phyloP scores from a whole-genome alignment of 345 rosid species.

The Passiflora organensis region DNA sequence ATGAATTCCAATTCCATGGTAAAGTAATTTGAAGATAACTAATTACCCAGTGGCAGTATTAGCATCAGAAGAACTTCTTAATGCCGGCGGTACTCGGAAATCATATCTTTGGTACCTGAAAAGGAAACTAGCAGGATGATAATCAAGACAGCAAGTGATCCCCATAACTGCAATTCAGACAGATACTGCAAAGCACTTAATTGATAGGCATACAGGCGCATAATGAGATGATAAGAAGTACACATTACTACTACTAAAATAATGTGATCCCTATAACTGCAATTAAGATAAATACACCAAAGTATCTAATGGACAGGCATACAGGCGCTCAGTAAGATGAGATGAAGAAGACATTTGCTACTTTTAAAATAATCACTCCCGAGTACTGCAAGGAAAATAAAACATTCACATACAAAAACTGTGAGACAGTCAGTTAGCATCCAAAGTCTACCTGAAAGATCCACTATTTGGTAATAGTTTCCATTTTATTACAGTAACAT shows the following conservation, averaged over 20 bases:
- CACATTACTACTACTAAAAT: too few species aligned
- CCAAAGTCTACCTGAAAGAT: too few species aligned
- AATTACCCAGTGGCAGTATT: slow-evolving; percentile 46
- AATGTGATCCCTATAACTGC: not conserved
- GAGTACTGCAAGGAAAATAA: too few species aligned
- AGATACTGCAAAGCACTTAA: not conserved
- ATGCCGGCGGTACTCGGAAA: slow-evolving; percentile 74
- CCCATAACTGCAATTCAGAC: not conserved
- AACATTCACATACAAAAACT: not conserved
- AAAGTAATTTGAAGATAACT: slow-evolving; percentile 5
- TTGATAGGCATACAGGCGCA: not conserved
- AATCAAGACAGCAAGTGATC: not conserved
- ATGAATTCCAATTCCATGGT: not conserved
- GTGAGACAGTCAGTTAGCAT: not conserved
- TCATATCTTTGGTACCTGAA: slow-evolving; percentile 83
- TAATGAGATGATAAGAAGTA: too few species aligned
- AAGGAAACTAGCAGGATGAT: slow-evolving; percentile 15
- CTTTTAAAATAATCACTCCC: too few species aligned
- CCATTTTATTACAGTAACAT: too few species aligned
- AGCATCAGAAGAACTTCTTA: slow-evolving; percentile 57
- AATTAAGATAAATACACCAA: not conserved
- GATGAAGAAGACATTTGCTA: not conserved
- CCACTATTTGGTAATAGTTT: too few species aligned
- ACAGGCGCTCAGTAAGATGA: not conserved
- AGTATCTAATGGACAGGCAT: not conserved